These are phyloP conservation scores for Westerdykella aurantiaca DNA, from an alignment of 2,329 filamentous ascomycete species.

Conservation along the genomic window DNA sequence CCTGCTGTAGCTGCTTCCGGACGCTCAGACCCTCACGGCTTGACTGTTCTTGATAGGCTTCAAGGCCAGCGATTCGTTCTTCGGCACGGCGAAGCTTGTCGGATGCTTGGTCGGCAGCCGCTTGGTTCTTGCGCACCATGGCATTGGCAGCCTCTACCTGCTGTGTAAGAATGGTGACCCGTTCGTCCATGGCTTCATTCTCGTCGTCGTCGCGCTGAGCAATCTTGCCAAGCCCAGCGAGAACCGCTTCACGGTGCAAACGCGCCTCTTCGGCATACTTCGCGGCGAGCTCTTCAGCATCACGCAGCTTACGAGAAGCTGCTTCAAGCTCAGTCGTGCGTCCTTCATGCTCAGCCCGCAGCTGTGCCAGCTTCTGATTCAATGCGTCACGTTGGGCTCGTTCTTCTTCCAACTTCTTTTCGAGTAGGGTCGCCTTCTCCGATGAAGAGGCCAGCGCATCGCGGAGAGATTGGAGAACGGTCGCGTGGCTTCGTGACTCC, in stretches of 20 bases:
- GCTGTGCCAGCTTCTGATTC: conserved; percentile 68
- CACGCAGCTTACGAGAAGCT: conserved; percentile 66
- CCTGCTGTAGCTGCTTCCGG: conserved; percentile 79
- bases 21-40: conserved; percentile 88
- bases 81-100: conserved; percentile 89
- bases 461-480: conserved; percentile 68
- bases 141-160: conserved; percentile 74
- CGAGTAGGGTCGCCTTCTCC: conserved; percentile 68
- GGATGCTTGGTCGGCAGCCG: conserved; percentile 77
- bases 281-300: conserved; percentile 83
- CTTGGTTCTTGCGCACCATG: conserved; percentile 81
- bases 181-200: conserved; percentile 55
- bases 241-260: conserved; percentile 74
- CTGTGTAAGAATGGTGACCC: conserved; percentile 66
- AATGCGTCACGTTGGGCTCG: conserved; percentile 66
- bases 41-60: conserved; percentile 95
- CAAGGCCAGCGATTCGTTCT: conserved; percentile 91
- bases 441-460: conserved; percentile 73
- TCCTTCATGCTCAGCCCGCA: conserved; percentile 79
- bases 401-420: conserved; percentile 80
- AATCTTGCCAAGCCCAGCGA: conserved; percentile 76
- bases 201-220: conserved; percentile 50
- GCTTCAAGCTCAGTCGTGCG: conserved; percentile 71
- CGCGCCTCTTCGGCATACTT: conserved; percentile 82
- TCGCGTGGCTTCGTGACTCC: conserved; percentile 63